phyloP scores from a whole-genome alignment of 257 asterid genomes.

The Scutellaria galericulata region DNA sequence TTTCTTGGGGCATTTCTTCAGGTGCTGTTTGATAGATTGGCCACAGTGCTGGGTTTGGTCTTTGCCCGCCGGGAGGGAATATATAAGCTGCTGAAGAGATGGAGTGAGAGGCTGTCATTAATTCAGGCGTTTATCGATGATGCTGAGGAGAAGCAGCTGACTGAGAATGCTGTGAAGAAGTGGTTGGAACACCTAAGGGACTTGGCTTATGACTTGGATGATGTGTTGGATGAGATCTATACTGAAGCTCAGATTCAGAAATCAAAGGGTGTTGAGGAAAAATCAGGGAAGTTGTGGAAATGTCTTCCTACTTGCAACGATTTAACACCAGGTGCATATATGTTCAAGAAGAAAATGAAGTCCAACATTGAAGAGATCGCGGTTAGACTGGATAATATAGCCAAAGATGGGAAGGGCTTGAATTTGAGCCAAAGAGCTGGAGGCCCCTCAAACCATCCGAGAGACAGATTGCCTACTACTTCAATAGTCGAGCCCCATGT shows the following conservation, averaged over 20 bases:
- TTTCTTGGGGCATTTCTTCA: conserved; percentile 62
- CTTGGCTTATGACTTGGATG: conserved; percentile 72
- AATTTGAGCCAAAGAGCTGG: conserved; percentile 41
- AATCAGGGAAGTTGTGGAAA: conserved; percentile 43
- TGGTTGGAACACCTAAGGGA: conserved; percentile 68
- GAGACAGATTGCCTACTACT: conserved; percentile 51
- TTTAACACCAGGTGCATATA: conserved; percentile 47
- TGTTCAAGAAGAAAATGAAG: conserved; percentile 47
- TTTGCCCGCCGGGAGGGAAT: conserved; percentile 62
- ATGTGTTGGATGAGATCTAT: conserved; percentile 63
- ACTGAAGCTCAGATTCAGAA: conserved; percentile 48
- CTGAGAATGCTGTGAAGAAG: conserved; percentile 38
- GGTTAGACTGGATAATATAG: conserved; percentile 20
- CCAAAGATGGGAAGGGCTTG: conserved; percentile 45
- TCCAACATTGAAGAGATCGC: conserved; percentile 46
- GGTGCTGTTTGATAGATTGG: conserved; percentile 56
- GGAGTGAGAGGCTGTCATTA: conserved; percentile 24
- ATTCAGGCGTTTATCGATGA: conserved; percentile 57
- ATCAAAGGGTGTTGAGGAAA: conserved; percentile 36
- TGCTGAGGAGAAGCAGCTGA: conserved; percentile 71
- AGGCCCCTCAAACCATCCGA: conserved; percentile 32
- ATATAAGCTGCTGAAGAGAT: conserved; percentile 47
- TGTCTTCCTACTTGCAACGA: conserved; percentile 49
- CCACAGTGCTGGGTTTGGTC: conserved; percentile 39
- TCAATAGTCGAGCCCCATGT: conserved; percentile 64